Base-by-base conservation (phyloP, 768 basidiomycete genomes). In the Leccinum aurantiacum region DNA sequence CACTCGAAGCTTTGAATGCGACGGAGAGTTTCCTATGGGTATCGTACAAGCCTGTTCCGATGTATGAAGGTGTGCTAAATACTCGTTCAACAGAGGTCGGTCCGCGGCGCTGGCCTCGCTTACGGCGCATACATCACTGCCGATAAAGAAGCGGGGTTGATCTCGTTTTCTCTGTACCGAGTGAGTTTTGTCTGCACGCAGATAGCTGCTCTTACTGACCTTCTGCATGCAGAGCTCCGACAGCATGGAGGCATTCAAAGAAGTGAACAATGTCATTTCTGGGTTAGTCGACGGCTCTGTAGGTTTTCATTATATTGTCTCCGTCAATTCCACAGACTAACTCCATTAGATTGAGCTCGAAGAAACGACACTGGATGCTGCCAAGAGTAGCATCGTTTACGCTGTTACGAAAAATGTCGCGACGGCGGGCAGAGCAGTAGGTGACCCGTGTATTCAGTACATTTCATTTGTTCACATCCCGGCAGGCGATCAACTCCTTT, bases 11-110 rank as follows among this genome's bases (percentile, higher is more conserved):
- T 15, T 78, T 99, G 54, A 97, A 97, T 65, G 95, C 93, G 13
- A 87, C 93, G 10, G 97, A 98, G 77, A 91, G 93, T 64, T 97
- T 88, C 71, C 84, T 98, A 58, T 98, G 96, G 96, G 91, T 93
- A 74, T 38, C 73, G 60, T 56, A 19, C 31, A 41, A 41, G 35
- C 19, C 38, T 48, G 4, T 48, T 24, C 46, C 41, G 31, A 51
- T 17, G 14, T 38, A 44, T 57, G 9, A 35, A 53, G 8, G 22
- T 33, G 15, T 60, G 53, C 56, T 73, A 55, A 56, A 37, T 58
- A 2, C 47, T n/a, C 17, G 54, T n/a, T 58, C 56, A 37, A 63
- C 61, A 92, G 90, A 85, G 89, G 25, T 90, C 89, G 62, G 93
- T 99, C 61, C 89, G 97, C 46, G 97, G 97, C 7, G 89, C 93